Evolutionary conservation across 352 stramenopile species (phyloP).

Genomic region (Pythium coloratum): DNA sequence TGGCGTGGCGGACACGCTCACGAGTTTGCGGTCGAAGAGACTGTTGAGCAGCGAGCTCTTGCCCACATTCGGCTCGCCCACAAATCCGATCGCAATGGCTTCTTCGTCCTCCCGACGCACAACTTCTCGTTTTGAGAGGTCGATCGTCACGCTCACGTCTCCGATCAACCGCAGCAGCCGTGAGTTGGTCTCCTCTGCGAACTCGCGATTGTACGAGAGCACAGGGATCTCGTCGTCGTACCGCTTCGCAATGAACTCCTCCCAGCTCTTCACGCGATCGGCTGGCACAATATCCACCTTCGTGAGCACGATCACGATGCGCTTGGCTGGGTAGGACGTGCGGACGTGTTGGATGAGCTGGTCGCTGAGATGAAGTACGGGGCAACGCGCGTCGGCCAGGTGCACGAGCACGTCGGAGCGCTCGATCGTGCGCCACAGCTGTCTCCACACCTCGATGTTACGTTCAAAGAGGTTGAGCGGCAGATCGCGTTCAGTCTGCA

Average conservation of each 20-base stretch:
- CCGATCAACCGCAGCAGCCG: slow-evolving; percentile 46
- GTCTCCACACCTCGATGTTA: slow-evolving; percentile 81
- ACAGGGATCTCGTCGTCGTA: slow-evolving; percentile 90
- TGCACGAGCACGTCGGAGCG: slow-evolving; percentile 77
- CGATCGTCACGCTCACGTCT: slow-evolving; percentile 30
- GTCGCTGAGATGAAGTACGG: slow-evolving; percentile 71
- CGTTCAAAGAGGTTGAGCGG: slow-evolving; percentile 74
- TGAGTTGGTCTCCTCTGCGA: slow-evolving; percentile 51
- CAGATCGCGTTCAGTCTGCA: slow-evolving; percentile 21
- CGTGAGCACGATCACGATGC: slow-evolving; percentile 98
- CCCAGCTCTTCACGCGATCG: slow-evolving; percentile 89
- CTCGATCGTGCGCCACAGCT: slow-evolving; percentile 83
- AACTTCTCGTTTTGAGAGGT: slow-evolving; percentile 78
- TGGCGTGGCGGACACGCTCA: slow-evolving; percentile 75
- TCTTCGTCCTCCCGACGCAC: slow-evolving; percentile 87
- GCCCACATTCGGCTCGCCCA: slow-evolving; percentile 97
- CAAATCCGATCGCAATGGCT: slow-evolving; percentile 92
- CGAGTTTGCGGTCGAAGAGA: slow-evolving; percentile 74
- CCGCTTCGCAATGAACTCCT: slow-evolving; percentile 82
- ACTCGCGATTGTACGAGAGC: slow-evolving; percentile 66
- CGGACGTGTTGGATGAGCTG: slow-evolving; percentile 56
- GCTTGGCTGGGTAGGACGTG: slow-evolving; percentile 69
- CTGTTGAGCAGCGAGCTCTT: slow-evolving; percentile 95
- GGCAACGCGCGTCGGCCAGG: slow-evolving; percentile 69
- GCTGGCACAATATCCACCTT: slow-evolving; percentile 97